Evolutionary conservation across 148 eudicot species (phyloP).

Genomic region (Chenopodium berlandieri): DNA sequence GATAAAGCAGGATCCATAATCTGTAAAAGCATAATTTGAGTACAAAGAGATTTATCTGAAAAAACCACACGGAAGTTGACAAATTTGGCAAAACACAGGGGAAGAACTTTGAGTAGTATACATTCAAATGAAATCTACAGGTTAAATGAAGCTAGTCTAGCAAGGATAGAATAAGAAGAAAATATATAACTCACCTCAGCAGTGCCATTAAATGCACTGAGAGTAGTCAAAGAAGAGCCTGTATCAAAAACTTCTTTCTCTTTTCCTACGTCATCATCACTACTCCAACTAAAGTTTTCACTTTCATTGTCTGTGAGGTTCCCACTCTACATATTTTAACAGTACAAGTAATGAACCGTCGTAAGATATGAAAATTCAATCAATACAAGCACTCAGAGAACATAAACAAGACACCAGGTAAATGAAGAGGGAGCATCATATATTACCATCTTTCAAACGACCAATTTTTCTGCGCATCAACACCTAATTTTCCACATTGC

Average conservation of each 20-base stretch:
- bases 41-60: background rate
- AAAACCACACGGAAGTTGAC: background rate
- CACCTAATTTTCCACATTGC: background rate
- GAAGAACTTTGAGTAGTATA: background rate
- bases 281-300: conserved; percentile 56
- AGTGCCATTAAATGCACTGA: conserved; percentile 25
- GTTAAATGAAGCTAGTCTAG: background rate
- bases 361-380: background rate
- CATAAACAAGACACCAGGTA: background rate
- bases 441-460: background rate
- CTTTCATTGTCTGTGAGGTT: conserved; percentile 43
- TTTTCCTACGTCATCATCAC: conserved; percentile 73
- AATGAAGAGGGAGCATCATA: background rate
- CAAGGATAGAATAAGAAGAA: background rate
- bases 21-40: background rate
- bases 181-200: conserved; percentile 44
- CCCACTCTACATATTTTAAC: conserved; percentile 35
- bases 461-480: background rate
- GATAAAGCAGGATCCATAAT: background rate
- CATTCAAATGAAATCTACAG: background rate
- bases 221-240: conserved; percentile 29
- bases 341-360: background rate
- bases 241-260: conserved; percentile 31
- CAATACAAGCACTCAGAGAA: no score
- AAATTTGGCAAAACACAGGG: background rate